phyloP scores from a whole-genome alignment of 2,329 filamentous ascomycete genomes.

The Chaetomium strumarium region DNA sequence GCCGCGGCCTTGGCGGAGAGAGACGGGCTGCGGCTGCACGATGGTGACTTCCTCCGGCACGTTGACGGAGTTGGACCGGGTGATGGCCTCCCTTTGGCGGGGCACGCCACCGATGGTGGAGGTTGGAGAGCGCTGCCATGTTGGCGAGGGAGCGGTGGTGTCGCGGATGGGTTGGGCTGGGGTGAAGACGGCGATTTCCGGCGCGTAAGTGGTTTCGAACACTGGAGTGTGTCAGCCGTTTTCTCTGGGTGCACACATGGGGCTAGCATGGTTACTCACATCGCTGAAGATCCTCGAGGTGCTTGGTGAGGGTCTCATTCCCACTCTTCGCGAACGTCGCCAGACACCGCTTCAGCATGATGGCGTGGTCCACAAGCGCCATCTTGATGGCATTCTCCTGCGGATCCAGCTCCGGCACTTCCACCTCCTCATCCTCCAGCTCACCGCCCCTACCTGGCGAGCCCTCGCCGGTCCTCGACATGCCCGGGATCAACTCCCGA shows the following conservation, averaged over 20 bases:
- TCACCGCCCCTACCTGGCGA: slow-evolving; percentile 30
- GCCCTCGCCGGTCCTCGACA: slow-evolving; percentile 37
- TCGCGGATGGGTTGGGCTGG: slow-evolving; percentile 42
- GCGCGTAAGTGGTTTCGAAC: slow-evolving; percentile 57
- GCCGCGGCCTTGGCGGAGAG: slow-evolving; percentile 44
- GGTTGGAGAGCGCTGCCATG: slow-evolving; percentile 46
- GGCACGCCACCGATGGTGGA: slow-evolving; percentile 30
- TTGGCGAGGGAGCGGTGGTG: slow-evolving; percentile 39
- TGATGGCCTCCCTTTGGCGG: slow-evolving; percentile 3
- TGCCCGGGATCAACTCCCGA: slow-evolving; percentile 61
- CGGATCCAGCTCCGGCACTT: slow-evolving; percentile 44
- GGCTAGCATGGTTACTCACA: slow-evolving; percentile 46
- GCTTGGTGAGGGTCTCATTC: slow-evolving; percentile 51
- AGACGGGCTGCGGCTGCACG: slow-evolving; percentile 47
- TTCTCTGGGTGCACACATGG: too few species aligned
- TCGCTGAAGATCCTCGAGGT: slow-evolving; percentile 55
- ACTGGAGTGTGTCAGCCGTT: slow-evolving; percentile 35
- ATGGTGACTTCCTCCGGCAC: slow-evolving; percentile 43
- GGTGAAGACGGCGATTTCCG: slow-evolving; percentile 59
- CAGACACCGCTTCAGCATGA: slow-evolving; percentile 79
- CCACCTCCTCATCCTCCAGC: slow-evolving; percentile 37
- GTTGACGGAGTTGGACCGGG: neutral
- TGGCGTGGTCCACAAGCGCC: slow-evolving; percentile 80
- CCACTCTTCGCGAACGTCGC: slow-evolving; percentile 59
- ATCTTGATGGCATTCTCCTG: slow-evolving; percentile 77